Conservation (phyloP, 2,329 filamentous ascomycete species). For the Harringtonia aguacate region DNA sequence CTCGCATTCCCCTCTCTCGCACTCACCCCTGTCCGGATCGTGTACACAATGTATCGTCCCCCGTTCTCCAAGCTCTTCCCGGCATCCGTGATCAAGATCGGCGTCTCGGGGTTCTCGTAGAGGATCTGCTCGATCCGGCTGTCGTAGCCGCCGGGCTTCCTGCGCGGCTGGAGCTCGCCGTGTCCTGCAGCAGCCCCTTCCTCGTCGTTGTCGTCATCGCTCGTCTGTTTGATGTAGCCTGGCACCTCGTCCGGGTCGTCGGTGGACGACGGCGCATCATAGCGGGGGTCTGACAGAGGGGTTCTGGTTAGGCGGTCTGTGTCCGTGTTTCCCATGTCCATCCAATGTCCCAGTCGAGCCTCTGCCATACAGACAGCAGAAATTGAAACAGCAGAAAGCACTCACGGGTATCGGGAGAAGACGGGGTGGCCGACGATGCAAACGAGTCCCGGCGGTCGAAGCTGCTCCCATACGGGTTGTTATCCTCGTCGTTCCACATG, state of each 20-base stretch:
- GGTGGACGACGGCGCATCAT: constrained; percentile 57
- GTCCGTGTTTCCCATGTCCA: too few relatives aligned
- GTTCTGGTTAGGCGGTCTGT: too few relatives aligned
- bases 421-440: constrained; percentile 53
- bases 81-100: constrained; percentile 86
- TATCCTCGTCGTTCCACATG: constrained; percentile 99
- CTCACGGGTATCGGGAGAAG: constrained; percentile 46
- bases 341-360: too few relatives aligned
- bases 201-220: constrained; percentile 33
- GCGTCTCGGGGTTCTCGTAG: constrained; percentile 83
- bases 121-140: constrained; percentile 96
- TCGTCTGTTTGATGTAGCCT: constrained; percentile 18
- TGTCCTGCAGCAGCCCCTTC: constrained; percentile 28
- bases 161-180: constrained; percentile 38
- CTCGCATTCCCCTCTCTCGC: neutral
- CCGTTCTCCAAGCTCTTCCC: constrained; percentile 91
- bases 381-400: too few relatives aligned
- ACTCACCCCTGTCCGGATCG: constrained; percentile 80
- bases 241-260: constrained; percentile 43
- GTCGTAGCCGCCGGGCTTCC: constrained; percentile 80
- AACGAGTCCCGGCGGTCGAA: constrained; percentile 81
- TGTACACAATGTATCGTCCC: constrained; percentile 92
- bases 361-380: too few relatives aligned
- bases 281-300: constrained; percentile 37
- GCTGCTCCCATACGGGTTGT: constrained; percentile 88